These are phyloP conservation scores for Oryza nivara DNA, from an alignment of 176 grass and related monocot genomes.

Conservation along the genomic window DNA sequence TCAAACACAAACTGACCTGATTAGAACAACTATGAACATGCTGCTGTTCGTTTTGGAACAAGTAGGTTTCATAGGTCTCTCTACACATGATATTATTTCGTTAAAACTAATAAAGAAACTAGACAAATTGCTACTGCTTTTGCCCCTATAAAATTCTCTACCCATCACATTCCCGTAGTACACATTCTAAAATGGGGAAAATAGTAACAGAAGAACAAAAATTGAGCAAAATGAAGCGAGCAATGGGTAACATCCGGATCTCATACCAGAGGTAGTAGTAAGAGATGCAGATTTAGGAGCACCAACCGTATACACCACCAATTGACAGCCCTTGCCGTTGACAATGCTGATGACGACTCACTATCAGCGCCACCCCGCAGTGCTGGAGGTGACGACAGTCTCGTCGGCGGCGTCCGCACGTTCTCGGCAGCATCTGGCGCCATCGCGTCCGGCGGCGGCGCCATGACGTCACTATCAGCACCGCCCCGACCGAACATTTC, in stretches of 20 bases:
- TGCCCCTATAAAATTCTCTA: constrained; percentile 58
- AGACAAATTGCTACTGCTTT: constrained; percentile 50
- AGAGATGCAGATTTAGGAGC: constrained; percentile 51
- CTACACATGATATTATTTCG: constrained; percentile 50
- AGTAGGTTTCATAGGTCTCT: constrained; percentile 37
- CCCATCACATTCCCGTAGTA: constrained; percentile 49
- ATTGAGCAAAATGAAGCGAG: constrained; percentile 37
- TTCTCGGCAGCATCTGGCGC: constrained; percentile 3
- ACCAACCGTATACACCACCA: constrained; percentile 66
- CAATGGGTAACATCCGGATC: constrained; percentile 47
- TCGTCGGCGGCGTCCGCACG: constrained; percentile 49
- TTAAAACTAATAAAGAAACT: constrained; percentile 38
- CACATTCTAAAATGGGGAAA: constrained; percentile 35
- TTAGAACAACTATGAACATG: constrained; percentile 12
- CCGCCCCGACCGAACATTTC: constrained; percentile 61
- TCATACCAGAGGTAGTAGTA: constrained; percentile 70
- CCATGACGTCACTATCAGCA: neutral
- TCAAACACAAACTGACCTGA: constrained; percentile 19
- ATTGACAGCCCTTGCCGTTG: neutral
- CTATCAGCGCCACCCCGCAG: constrained; percentile 27
- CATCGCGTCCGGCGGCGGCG: constrained; percentile 3
- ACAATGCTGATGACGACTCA: constrained; percentile 36
- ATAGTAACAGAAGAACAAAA: constrained; percentile 46
- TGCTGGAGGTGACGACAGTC: constrained; percentile 63
- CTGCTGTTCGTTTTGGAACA: constrained; percentile 7